phyloP scores from a whole-genome alignment of 257 asterid genomes.

The Solanum arcanum region DNA sequence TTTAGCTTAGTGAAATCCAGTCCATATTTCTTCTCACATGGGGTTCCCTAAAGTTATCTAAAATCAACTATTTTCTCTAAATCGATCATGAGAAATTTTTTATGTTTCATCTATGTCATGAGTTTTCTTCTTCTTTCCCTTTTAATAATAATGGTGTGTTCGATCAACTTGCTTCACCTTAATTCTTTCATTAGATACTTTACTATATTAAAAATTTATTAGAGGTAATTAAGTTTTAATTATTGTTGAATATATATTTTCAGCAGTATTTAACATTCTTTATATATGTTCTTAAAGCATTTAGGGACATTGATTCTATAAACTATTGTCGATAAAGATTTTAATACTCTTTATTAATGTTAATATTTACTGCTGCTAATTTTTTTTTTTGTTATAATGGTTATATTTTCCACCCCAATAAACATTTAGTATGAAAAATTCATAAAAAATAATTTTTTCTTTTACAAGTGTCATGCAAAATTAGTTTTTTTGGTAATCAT shows the following conservation, averaged over 20 bases:
- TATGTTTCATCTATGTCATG: background rate
- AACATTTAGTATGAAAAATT: background rate
- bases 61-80: background rate
- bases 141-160: background rate
- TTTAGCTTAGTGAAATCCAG: background rate
- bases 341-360: too few relatives aligned
- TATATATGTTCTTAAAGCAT: too few relatives aligned
- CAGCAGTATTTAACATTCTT: too few relatives aligned
- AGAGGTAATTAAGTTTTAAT: too few relatives aligned
- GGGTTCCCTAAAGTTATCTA: background rate
- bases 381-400: too few relatives aligned
- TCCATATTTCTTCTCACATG: background rate
- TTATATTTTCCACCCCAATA: background rate
- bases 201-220: too few relatives aligned
- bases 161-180: background rate
- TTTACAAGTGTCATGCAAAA: background rate
- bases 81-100: background rate
- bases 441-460: too few relatives aligned
- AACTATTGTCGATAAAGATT: too few relatives aligned
- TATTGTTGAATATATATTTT: too few relatives aligned
- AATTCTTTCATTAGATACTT: background rate
- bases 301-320: too few relatives aligned
- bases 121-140: background rate
- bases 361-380: too few relatives aligned
- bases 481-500: too few relatives aligned